Conservation (phyloP, 805 yeast genomes). For the Kazachstania psychrophila region DNA sequence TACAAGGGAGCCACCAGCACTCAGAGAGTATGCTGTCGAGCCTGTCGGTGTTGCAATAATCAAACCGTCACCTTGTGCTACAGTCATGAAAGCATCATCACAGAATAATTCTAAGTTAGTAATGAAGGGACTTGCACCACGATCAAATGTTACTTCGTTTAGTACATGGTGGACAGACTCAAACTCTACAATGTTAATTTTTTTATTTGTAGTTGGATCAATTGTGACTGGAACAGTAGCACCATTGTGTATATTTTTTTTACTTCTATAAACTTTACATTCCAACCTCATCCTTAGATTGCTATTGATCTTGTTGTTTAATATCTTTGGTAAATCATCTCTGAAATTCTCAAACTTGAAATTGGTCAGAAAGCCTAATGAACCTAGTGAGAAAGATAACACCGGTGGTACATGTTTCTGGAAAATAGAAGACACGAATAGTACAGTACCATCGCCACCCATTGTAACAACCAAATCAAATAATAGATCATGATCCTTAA, state of each 20-base stretch:
- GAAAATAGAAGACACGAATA: conserved; percentile 79
- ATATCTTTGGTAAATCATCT: conserved; percentile 44
- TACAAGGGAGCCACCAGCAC: conserved; percentile 92
- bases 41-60: conserved; percentile 94
- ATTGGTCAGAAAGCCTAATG: conserved; percentile 85
- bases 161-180: conserved; percentile 64
- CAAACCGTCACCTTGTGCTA: conserved; percentile 90
- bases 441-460: conserved; percentile 96
- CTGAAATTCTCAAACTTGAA: conserved; percentile 70
- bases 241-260: too few species aligned
- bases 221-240: not conserved
- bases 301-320: conserved; percentile 64
- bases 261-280: conserved; percentile 54
- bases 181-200: conserved; percentile 24
- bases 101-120: conserved; percentile 86
- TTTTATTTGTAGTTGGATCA: conserved; percentile 36
- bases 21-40: conserved; percentile 87
- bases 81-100: conserved; percentile 73
- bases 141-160: conserved; percentile 82
- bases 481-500: conserved; percentile 34
- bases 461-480: conserved; percentile 77
- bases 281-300: conserved; percentile 82
- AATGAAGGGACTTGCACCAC: conserved; percentile 91
- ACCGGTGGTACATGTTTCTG: conserved; percentile 87
- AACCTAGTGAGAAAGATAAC: conserved; percentile 78